Evolutionary conservation across 352 stramenopile species (phyloP).

Genomic region (Saprolegnia diclina): DNA sequence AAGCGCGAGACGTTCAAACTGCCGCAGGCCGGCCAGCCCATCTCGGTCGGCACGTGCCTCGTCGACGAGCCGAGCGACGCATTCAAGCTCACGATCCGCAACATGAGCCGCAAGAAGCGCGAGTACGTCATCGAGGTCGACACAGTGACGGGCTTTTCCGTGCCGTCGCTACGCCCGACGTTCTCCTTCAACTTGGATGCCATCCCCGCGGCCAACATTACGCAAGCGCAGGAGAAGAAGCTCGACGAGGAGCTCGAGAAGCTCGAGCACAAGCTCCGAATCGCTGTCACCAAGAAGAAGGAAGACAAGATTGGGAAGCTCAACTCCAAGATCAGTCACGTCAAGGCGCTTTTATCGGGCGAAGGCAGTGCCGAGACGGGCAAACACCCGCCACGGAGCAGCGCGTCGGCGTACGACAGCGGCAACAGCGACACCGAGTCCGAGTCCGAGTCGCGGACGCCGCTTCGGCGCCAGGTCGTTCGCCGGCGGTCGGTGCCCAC

Average conservation of each 20-base stretch:
- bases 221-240: slow-evolving; percentile 86
- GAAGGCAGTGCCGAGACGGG: slow-evolving; percentile 41
- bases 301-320: slow-evolving; percentile 81
- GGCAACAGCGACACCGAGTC: slow-evolving; percentile 78
- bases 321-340: slow-evolving; percentile 73
- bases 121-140: slow-evolving; percentile 86
- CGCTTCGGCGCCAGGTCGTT: slow-evolving; percentile 28
- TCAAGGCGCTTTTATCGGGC: slow-evolving; percentile 70
- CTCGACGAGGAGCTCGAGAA: slow-evolving; percentile 87
- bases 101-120: slow-evolving; percentile 82
- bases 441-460: slow-evolving; percentile 61
- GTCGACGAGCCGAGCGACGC: slow-evolving; percentile 77
- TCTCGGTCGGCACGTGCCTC: slow-evolving; percentile 79
- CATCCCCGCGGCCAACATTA: slow-evolving; percentile 73
- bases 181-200: slow-evolving; percentile 83
- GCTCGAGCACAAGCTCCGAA: slow-evolving; percentile 84
- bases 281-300: slow-evolving; percentile 87
- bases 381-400: slow-evolving; percentile 15
- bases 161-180: slow-evolving; percentile 54
- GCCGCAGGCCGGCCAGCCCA: slow-evolving; percentile 76
- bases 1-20: slow-evolving; percentile 88
- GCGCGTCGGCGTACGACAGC: slow-evolving; percentile 56
- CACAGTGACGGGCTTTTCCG: slow-evolving; percentile 46
- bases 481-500: slow-evolving; percentile 26
- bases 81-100: slow-evolving; percentile 79